Evolutionary conservation across 345 rosid genomes (phyloP).

Genomic region (Clarkia xantiana): DNA sequence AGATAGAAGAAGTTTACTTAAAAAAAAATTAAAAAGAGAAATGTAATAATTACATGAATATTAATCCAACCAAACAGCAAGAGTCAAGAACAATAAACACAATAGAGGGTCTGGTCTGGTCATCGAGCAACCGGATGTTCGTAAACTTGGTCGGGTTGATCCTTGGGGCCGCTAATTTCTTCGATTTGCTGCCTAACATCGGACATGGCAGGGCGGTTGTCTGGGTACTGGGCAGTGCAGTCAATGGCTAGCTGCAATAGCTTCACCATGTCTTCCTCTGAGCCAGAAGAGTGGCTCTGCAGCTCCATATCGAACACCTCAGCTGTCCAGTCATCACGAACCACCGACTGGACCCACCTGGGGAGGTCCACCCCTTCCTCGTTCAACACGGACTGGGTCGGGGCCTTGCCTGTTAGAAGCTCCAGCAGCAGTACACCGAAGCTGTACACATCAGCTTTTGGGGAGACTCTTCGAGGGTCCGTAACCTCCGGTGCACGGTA

Average conservation of each 20-base stretch:
- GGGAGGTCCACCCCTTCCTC: conserved; percentile 46
- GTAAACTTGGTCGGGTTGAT: conserved; percentile 4
- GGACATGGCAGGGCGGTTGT: conserved; percentile 46
- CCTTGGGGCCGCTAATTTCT: conserved; percentile 19
- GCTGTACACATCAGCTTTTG: conserved; percentile 41
- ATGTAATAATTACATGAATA: too few relatives aligned
- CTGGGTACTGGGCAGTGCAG: conserved; percentile 58
- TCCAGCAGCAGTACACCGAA: conserved; percentile 36
- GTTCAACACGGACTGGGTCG: conserved; percentile 25
- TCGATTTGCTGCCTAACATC: conserved; percentile 37
- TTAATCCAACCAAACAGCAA: too few relatives aligned
- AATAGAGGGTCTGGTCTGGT: too few relatives aligned
- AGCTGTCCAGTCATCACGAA: conserved; percentile 41
- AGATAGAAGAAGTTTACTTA: too few relatives aligned
- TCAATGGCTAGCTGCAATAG: conserved; percentile 52
- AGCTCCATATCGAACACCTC: conserved; percentile 57
- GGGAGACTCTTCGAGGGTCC: conserved; percentile 35
- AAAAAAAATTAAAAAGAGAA: too few relatives aligned
- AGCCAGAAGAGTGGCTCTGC: conserved; percentile 38
- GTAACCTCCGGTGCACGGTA: conserved; percentile 48
- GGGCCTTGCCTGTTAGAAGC: conserved; percentile 37
- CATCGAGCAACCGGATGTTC: too few relatives aligned
- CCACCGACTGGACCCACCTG: conserved; percentile 42
- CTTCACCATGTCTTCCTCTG: conserved; percentile 57
- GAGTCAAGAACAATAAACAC: too few relatives aligned